These are phyloP conservation scores for Trypanosoma caninum DNA, from an alignment of 208 protist genomes.

Conservation along the genomic window DNA sequence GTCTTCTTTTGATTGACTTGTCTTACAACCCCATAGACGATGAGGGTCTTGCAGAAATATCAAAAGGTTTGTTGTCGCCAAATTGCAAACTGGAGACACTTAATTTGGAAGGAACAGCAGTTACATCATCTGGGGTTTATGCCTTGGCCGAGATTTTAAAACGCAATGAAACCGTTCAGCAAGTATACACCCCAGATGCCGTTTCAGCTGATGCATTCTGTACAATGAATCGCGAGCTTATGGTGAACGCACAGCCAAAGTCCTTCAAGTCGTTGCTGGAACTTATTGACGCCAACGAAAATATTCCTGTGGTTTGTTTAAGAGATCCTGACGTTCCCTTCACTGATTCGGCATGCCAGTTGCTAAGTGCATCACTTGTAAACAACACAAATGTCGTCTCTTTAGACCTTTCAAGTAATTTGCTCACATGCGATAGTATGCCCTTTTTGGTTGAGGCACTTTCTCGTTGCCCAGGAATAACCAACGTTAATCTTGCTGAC, in stretches of 20 bases:
- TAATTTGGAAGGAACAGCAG: conserved; percentile 39
- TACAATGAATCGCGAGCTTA: conserved; percentile 46
- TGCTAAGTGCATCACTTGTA: conserved; percentile 52
- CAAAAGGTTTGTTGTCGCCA: conserved; percentile 41
- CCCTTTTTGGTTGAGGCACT: conserved; percentile 63
- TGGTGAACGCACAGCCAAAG: conserved; percentile 61
- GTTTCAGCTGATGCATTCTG: conserved; percentile 24
- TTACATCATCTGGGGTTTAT: conserved; percentile 45
- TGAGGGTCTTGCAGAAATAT: conserved; percentile 39
- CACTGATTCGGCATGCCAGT: conserved; percentile 53
- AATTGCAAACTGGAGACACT: conserved; percentile 51
- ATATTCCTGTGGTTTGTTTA: conserved; percentile 50
- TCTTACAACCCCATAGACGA: conserved; percentile 68
- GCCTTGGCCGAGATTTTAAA: conserved; percentile 37
- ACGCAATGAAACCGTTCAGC: conserved; percentile 34
- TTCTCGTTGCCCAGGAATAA: conserved; percentile 41
- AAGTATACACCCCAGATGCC: conserved; percentile 33
- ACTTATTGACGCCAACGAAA: conserved; percentile 46
- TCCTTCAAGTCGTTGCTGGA: conserved; percentile 58
- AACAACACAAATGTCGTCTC: conserved; percentile 39
- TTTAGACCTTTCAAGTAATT: conserved; percentile 66
- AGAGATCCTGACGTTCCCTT: conserved; percentile 30
- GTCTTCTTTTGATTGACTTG: conserved; percentile 40
- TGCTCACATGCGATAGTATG: conserved; percentile 48
- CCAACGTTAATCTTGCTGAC: conserved; percentile 54